phyloP scores from a whole-genome alignment of 371 early-diverging fungal species.

The Mucor racemosus region DNA sequence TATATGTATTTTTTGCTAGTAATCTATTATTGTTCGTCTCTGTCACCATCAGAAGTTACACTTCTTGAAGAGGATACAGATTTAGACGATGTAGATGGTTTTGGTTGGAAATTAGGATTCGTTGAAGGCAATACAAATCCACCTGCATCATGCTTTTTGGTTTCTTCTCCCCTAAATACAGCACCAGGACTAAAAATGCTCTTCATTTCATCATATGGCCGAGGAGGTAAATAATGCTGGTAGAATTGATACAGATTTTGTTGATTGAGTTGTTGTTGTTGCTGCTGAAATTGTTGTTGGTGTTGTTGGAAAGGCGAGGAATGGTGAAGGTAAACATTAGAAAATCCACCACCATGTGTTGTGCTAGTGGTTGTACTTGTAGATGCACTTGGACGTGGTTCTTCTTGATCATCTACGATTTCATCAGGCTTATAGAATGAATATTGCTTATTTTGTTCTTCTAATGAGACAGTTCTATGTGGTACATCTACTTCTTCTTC shows the following conservation, averaged over 20 bases:
- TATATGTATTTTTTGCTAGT: not conserved
- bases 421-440: conserved; percentile 37
- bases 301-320: conserved; percentile 1
- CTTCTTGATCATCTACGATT: conserved; percentile 4
- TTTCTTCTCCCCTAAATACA: conserved; percentile 22
- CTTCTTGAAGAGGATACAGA: conserved; percentile 27
- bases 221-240: conserved; percentile 43
- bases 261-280: conserved; percentile 22
- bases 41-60: conserved; percentile 16
- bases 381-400: not conserved
- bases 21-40: not conserved
- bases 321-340: conserved; percentile 4
- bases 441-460: conserved; percentile 18
- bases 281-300: conserved; percentile 2
- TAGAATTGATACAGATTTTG: conserved; percentile 51
- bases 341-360: not conserved
- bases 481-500: not conserved
- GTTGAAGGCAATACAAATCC: conserved; percentile 28
- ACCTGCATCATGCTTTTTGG: conserved; percentile 18
- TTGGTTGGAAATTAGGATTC: conserved; percentile 21
- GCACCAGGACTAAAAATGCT: conserved; percentile 23
- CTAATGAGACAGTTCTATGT: conserved; percentile 1
- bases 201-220: conserved; percentile 46
- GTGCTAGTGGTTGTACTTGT: not conserved
- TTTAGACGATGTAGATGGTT: not conserved